phyloP scores from a whole-genome alignment of 1,284 basidiomycete species.

The Mycosarcoma mackinlayi region DNA sequence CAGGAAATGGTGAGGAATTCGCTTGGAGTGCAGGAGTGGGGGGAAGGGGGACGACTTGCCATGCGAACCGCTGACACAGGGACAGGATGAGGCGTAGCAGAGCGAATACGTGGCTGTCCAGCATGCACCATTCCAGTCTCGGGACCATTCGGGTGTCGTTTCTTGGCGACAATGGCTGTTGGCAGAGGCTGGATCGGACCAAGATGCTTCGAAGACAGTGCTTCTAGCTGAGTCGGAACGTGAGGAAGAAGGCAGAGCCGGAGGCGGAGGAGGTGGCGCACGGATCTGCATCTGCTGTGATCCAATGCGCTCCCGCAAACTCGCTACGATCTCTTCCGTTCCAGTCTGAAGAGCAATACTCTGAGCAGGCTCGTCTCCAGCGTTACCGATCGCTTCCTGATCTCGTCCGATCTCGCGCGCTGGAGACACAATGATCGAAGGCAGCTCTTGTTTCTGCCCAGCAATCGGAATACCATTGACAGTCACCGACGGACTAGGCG shows the following conservation, averaged over 20 bases:
- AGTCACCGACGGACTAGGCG: neutral
- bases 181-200: too few relatives aligned
- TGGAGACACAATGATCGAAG: neutral
- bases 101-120: slow-evolving; percentile 2
- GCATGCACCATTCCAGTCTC: neutral
- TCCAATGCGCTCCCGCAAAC: slow-evolving; percentile 13
- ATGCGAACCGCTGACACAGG: neutral
- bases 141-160: slow-evolving; percentile 2
- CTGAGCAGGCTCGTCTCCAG: neutral
- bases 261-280: slow-evolving; percentile 15
- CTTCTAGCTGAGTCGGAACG: neutral
- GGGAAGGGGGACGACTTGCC: slow-evolving; percentile 25
- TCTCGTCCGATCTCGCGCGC: neutral
- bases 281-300: slow-evolving; percentile 1
- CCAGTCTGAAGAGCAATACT: neutral
- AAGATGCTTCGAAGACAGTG: neutral
- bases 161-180: slow-evolving; percentile 9
- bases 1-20: too few relatives aligned
- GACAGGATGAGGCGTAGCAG: slow-evolving; percentile 8
- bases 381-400: neutral
- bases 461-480: slow-evolving; percentile 13
- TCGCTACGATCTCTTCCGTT: neutral
- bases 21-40: slow-evolving; percentile 14
- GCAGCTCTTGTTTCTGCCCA: neutral
- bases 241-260: too few relatives aligned